Evolutionary conservation across 73 alveolate species (phyloP), one percentile per base, ranked within the genome.

Genomic region (Paramecium bursaria): DNA sequence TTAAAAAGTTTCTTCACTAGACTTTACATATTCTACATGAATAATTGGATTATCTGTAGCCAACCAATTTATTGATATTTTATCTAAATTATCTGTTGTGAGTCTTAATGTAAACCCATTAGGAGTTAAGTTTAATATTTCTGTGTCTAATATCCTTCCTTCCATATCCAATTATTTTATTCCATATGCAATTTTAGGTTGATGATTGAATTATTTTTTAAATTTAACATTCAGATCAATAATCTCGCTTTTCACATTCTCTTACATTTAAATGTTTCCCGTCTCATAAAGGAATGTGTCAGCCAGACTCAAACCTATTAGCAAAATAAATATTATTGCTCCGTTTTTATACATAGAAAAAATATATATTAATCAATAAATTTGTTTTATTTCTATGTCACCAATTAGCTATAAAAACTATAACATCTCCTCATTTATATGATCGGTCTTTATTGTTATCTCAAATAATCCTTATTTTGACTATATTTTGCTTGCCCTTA

Each of bases 1-100:
- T 42, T 31, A 67, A 25, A 67, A 25, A 15, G 33, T 57, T 14
- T 42, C 17, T 67, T 67, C 60, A 31, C 7, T 25, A 21, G 82
- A 67, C 44, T 67, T 67, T 19, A 67, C 82, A 67, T 67, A 67
- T 42, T 67, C 60, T 21, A 67, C 27, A 14, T 67, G 82, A 0
- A 67, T 42, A 4, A 67, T 10, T 21, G 82, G 82, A 19, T 67
- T 67, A 67, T 67, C 82, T 25, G 60, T 67, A 15, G 82, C 82
- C 82, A 67, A 19, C 82, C 82, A 67, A 67, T 67, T 67, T 19
- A 39, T 39, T 14, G 82, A 33, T 14, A 67, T 67, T 42, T 67
- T 9, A 67, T 67, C 55, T 25, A 67, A n/a, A 42, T 67, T 42
- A 67, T 67, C 82, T 15, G 60, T 47, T 42, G 15, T 35, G 44